Evolutionary conservation across 2,329 filamentous ascomycete species (phyloP), one percentile per base, ranked within the genome.

Genomic region (Ophiostoma novo-ulmi): DNA sequence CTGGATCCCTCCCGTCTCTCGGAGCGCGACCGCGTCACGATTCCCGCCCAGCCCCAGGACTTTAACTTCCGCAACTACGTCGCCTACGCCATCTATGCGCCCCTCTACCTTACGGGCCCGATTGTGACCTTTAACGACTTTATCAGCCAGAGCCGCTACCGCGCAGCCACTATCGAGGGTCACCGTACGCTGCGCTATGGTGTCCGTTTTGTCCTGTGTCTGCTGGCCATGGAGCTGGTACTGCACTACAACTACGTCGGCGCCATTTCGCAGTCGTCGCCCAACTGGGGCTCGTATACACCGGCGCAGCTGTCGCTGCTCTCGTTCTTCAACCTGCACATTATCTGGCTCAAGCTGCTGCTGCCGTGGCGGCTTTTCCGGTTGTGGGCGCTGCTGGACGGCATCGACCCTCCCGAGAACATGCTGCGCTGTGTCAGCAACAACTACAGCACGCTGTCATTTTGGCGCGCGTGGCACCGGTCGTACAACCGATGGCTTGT

Each of bases 61-160:
- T 99, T 88, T 77, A 88, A 82, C 35, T 93, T 95, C 80, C 88
- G 90, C 74, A 97, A 96, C 80, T 98, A 97, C 79, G 78, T 97
- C 65, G 93, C 91, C 64, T 99, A 97, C 78, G 83, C 89, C 55
- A 87, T 98, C 71, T 99, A 99, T 78, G 93, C 93, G 1, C 95
- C 95, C 0, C 86, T 99, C 0, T 99, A 98, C 79, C 85, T 99
- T 41, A 88, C 94, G 0, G 95, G 95, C 0, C 95, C 95, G 0
- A 97, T 99, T 76, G 79, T 99, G 73, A 98, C 94, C 14, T 99
- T 98, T 83, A 99, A 99, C 80, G 96, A 99, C 82, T 99, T 95
- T 82, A 89, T 98, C 73, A 91, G 92, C 0, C 95, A 99, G 79
- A 84, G 85, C 72, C 90, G 92, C 74, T 91, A 94, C 80, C 86